Conservation (phyloP, 306 rosid genomes). For the Castanospermum australe region DNA sequence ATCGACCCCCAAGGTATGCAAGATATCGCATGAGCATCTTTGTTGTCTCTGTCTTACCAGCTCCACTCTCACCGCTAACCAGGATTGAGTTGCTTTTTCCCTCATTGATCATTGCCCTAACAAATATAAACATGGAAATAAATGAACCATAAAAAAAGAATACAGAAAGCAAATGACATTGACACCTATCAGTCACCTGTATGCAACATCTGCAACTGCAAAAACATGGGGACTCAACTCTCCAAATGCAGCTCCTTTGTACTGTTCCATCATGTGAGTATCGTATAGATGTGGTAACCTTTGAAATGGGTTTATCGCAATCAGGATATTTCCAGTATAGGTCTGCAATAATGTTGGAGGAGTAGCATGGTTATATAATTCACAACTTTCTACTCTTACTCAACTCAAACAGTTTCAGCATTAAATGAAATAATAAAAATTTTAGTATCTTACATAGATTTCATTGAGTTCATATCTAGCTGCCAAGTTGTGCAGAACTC, state of each 20-base stretch:
- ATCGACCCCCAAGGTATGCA: constrained; percentile 97
- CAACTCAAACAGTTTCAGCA: constrained; percentile 20
- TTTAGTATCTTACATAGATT: constrained; percentile 74
- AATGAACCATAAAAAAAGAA: constrained; percentile 14
- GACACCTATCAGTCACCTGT: constrained; percentile 58
- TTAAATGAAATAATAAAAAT: constrained; percentile 2
- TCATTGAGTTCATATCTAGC: constrained; percentile 98
- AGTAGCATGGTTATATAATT: constrained; percentile 29
- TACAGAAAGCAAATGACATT: constrained; percentile 1
- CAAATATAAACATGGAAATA: constrained; percentile 24
- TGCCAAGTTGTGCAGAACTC: constrained; percentile 95
- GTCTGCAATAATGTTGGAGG: constrained; percentile 64
- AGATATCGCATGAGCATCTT: constrained; percentile 99
- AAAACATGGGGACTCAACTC: constrained; percentile 99
- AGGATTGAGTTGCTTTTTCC: constrained; percentile 99
- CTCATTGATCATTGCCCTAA: constrained; percentile 95
- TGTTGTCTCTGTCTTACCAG: constrained; percentile 99
- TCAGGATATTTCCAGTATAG: constrained; percentile 96
- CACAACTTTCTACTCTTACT: constrained; percentile 17
- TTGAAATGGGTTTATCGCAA: constrained; percentile 99
- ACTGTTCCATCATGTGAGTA: constrained; percentile 98
- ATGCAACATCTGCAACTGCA: constrained; percentile 99
- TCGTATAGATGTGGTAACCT: constrained; percentile 94
- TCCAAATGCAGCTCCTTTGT: constrained; percentile 94
- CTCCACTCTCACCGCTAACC: constrained; percentile 99